Percentiles rank a stretch among this genome's conserved stretches.
These are phyloP conservation scores for Arabidopsis lyrata DNA, from an alignment of 441 rosid species.

Conservation along the genomic window DNA sequence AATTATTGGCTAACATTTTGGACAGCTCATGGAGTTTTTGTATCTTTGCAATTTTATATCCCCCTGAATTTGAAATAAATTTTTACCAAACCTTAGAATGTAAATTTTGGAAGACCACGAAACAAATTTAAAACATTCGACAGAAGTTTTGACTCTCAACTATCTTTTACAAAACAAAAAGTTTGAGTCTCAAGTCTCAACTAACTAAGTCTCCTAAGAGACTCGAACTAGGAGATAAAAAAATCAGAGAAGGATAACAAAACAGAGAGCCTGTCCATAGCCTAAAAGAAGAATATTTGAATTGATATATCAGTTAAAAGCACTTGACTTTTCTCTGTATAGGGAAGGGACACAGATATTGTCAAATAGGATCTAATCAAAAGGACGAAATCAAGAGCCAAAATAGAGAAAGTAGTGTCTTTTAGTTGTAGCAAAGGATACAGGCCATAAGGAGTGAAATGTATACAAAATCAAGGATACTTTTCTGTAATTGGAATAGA, in stretches of 20 bases:
- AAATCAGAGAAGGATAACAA: slow-evolving; percentile 40
- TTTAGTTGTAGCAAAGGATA: slow-evolving; percentile 54
- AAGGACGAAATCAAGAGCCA: slow-evolving; percentile 56
- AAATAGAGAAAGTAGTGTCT: slow-evolving; percentile 62
- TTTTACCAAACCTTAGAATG: background rate
- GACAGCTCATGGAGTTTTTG: background rate
- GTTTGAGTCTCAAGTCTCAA: no score
- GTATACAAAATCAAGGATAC: background rate
- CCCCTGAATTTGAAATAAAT: background rate
- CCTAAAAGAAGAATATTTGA: background rate
- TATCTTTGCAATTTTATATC: background rate
- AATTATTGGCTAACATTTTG: background rate
- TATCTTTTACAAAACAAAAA: no score
- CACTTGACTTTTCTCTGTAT: slow-evolving; percentile 54
- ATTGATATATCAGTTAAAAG: background rate
- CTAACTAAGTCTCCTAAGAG: background rate
- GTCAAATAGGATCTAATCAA: slow-evolving; percentile 56
- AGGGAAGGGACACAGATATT: slow-evolving; percentile 60
- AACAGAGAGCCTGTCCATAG: background rate
- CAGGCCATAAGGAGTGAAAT: slow-evolving; percentile 52
- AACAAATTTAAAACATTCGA: background rate
- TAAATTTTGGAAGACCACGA: background rate
- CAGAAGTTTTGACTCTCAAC: background rate
- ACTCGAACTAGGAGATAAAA: background rate
- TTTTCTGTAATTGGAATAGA: background rate